Base-by-base conservation (phyloP, 2,329 filamentous ascomycete genomes). In the Arthrinium phaeospermum region DNA sequence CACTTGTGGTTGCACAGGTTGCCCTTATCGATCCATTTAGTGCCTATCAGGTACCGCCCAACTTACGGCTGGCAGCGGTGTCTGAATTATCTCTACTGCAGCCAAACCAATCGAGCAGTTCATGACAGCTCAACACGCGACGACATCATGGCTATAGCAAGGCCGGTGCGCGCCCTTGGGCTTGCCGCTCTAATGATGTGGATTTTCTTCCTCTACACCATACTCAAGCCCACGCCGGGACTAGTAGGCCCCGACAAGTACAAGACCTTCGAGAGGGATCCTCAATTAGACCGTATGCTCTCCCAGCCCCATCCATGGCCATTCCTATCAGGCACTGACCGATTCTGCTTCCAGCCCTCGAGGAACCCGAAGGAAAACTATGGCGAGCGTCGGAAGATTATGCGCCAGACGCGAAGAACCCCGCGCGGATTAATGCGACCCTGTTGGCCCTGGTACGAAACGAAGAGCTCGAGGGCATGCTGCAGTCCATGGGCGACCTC, bases 381-480 rank as follows among this genome's bases (percentile, higher is more conserved):
- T 91, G 89, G 79, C 91, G 94, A 82, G 90, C 92, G 46, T 91
- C 91, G 71, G 87, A 93, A 76, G 92, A 92, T 79, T 98, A 98
- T 83, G 90, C 90, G 70, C 91, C 93, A 70, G 90, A 94, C 79
- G 92, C 92, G 79, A 86, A 89, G 70, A 90, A 94, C 74, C 93
- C 92, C 70, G 91, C 92, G 76, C 94, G 96, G 80, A 96, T 98
- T 82, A 96, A 97, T 82, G 96, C 96, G 73, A 98, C 96, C 4
- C 88, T 99, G 72, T 88, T 99, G 76, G 93, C 95, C 30, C 89
- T 99, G 49, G 96, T 99, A 71, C 92, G 96, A 74, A 99, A 99
- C 80, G 91, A 94, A 80, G 96, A 99, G 85, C 85, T 98, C 41
- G 85, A 91, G 30, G 93, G 92, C 67, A 93, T 99, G 86, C 86